These are phyloP conservation scores for Rhypophila decipiens DNA, from an alignment of 495 filamentous ascomycete species.

Conservation along the genomic window DNA sequence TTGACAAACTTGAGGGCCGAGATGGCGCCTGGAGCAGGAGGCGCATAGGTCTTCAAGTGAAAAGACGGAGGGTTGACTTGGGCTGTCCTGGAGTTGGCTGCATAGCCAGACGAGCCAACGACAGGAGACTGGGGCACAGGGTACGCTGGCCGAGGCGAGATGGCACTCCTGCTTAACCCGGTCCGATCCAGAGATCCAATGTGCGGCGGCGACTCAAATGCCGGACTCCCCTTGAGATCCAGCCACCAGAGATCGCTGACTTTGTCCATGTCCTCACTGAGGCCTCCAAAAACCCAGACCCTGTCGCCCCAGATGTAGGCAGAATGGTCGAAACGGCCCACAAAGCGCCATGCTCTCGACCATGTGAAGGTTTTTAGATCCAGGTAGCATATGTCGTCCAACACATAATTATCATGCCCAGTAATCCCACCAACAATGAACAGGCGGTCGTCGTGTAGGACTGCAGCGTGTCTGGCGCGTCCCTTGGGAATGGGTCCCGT, in stretches of 20 bases:
- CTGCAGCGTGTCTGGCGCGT: conserved; percentile 85
- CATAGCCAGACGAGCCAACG: conserved; percentile 65
- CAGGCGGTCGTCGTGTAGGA: conserved; percentile 91
- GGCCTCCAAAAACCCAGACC: conserved; percentile 95
- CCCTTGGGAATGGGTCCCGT: conserved; percentile 78
- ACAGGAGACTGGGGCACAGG: conserved; percentile 31
- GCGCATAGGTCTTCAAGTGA: conserved; percentile 64
- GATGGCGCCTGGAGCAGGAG: conserved; percentile 69
- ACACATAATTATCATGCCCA: conserved; percentile 76
- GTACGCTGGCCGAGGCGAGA: conserved; percentile 39
- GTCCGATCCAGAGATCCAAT: conserved; percentile 56
- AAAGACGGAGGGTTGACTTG: conserved; percentile 69
- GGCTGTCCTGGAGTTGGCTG: conserved; percentile 82
- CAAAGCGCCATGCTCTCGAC: conserved; percentile 94
- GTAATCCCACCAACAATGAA: conserved; percentile 90
- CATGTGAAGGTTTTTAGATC: conserved; percentile 97
- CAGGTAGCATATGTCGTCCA: conserved; percentile 93
- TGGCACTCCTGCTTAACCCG: conserved; percentile 23
- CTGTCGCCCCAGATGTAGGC: conserved; percentile 82
- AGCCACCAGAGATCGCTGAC: conserved; percentile 94
- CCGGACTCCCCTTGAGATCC: conserved; percentile 82
- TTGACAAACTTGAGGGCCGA: conserved; percentile 84
- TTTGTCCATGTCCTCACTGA: conserved; percentile 92
- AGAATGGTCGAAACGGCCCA: conserved; percentile 86
- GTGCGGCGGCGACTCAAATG: conserved; percentile 67